Percentiles rank a stretch among this genome's conserved stretches.
phyloP scores from a whole-genome alignment of 305 asterid genomes.

The Petunia hybrid region DNA sequence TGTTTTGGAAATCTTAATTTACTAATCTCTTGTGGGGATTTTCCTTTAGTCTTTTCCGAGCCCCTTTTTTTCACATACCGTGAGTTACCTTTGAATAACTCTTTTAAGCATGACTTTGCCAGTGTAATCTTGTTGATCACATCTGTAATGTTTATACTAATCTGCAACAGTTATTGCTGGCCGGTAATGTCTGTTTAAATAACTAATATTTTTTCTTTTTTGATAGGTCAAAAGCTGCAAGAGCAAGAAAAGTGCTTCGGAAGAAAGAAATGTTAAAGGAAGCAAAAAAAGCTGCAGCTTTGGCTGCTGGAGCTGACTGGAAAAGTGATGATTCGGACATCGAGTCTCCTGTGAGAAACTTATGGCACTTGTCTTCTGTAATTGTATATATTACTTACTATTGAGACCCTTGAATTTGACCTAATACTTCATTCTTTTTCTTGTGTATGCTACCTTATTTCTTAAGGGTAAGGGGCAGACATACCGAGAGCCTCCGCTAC shows the following conservation, averaged over 20 bases:
- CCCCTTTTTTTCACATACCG: no score
- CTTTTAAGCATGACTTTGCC: no score
- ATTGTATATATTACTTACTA: not conserved
- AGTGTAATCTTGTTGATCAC: no score
- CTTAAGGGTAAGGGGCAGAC: conserved; percentile 21
- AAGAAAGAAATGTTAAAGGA: conserved; percentile 60
- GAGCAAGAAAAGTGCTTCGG: conserved; percentile 76
- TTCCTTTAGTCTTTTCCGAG: no score
- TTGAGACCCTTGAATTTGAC: conserved; percentile 5
- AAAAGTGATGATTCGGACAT: conserved; percentile 67
- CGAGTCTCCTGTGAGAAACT: conserved; percentile 29
- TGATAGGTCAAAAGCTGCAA: conserved; percentile 69
- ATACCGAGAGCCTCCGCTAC: conserved; percentile 60
- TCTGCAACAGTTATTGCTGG: conserved; percentile 10
- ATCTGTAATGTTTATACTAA: not conserved
- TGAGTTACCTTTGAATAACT: no score
- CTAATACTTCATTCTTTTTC: conserved; percentile 19
- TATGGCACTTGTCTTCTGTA: not conserved
- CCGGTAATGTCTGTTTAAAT: not conserved
- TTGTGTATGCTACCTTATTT: not conserved
- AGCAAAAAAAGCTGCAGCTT: conserved; percentile 55
- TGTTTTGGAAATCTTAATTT: no score
- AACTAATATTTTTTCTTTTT: not conserved
- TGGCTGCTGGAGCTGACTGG: conserved; percentile 92
- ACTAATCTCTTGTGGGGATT: no score